These are phyloP conservation scores for Boletus insuetus DNA, from an alignment of 768 basidiomycete species.

Conservation along the genomic window DNA sequence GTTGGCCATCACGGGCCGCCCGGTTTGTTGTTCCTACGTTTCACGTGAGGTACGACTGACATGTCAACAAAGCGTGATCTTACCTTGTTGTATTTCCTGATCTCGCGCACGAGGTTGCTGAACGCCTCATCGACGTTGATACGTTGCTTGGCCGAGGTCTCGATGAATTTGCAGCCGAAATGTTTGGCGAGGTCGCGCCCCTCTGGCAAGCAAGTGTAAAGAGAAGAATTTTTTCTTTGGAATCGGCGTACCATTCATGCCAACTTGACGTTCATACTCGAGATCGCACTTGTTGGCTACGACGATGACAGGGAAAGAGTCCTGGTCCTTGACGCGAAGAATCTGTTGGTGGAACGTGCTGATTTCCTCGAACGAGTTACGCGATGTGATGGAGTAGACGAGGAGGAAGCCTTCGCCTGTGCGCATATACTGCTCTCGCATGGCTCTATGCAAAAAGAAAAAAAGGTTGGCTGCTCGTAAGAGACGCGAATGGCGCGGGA, in stretches of 20 bases:
- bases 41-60: conserved; percentile 8
- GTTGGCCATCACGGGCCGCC: conserved; percentile 59
- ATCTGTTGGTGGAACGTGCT: conserved; percentile 96
- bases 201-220: conserved; percentile 53
- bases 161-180: conserved; percentile 91
- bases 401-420: conserved; percentile 97
- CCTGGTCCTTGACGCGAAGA: conserved; percentile 93
- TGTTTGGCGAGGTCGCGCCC: conserved; percentile 95
- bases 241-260: conserved; percentile 73
- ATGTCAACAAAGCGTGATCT: conserved; percentile 10
- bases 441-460: conserved; percentile 56
- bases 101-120: conserved; percentile 88
- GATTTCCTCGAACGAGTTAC: conserved; percentile 97
- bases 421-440: conserved; percentile 99
- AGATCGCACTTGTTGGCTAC: conserved; percentile 98
- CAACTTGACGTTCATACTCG: conserved; percentile 94
- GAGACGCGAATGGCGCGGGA: neutral
- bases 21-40: conserved; percentile 70
- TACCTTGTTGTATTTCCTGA: conserved; percentile 92
- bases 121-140: conserved; percentile 98
- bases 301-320: conserved; percentile 91
- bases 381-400: conserved; percentile 97
- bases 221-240: neutral
- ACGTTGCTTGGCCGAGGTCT: conserved; percentile 94
- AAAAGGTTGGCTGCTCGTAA: neutral